Evolutionary conservation across 257 asterid species (phyloP).

Genomic region (Primulina tabacum): DNA sequence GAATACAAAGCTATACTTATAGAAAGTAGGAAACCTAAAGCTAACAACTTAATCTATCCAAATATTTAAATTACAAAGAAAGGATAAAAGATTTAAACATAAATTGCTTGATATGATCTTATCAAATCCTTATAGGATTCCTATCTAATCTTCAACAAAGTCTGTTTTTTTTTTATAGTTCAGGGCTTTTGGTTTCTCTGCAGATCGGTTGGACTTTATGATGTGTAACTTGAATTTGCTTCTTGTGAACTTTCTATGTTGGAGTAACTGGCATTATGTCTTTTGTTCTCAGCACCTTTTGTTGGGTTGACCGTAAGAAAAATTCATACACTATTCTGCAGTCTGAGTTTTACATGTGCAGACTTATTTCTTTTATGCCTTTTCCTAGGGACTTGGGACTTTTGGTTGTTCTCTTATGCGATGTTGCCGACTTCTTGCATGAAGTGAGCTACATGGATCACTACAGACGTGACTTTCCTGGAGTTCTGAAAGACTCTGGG

Average conservation of each 20-base stretch:
- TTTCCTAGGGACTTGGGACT: slow-evolving; percentile 77
- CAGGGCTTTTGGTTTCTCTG: neutral
- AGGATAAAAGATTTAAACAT: too few species aligned
- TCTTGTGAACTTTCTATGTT: slow-evolving; percentile 7
- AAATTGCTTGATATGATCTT: too few species aligned
- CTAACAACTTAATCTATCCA: too few species aligned
- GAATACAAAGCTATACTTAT: too few species aligned
- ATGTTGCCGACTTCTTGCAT: slow-evolving; percentile 61
- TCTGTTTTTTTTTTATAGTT: too few species aligned
- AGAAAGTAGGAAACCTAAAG: too few species aligned
- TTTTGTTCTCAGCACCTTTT: neutral
- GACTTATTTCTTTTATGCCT: slow-evolving; percentile 16
- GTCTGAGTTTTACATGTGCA: slow-evolving; percentile 19
- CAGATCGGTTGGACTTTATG: neutral
- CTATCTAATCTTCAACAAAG: too few species aligned
- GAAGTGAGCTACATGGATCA: slow-evolving; percentile 84
- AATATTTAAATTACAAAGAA: too few species aligned
- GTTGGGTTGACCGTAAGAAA: neutral
- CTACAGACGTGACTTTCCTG: slow-evolving; percentile 85
- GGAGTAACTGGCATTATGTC: slow-evolving; percentile 3
- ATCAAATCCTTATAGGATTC: too few species aligned
- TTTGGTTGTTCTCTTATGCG: slow-evolving; percentile 66
- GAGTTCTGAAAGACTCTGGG: slow-evolving; percentile 41
- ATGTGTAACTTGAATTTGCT: neutral
- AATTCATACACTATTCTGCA: slow-evolving; percentile 14